Evolutionary conservation across 23 red algal species (phyloP), one percentile per base, ranked within the genome.

Genomic region (Gracilaria gracilis): DNA sequence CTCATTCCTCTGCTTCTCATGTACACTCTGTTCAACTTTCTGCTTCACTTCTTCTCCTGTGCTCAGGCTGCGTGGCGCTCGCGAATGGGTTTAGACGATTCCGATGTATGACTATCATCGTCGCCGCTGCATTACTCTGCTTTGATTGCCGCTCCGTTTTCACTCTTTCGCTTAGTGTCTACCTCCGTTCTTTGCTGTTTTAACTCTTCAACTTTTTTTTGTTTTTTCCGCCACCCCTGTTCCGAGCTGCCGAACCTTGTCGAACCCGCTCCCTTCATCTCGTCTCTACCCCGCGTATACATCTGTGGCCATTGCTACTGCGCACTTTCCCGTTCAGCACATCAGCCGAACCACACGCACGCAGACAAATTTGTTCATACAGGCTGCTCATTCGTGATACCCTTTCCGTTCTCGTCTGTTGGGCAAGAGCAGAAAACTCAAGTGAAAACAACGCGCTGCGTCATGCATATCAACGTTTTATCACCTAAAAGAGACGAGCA

Each of bases 11-110:
- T 88, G 42, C 67, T 88, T 7, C 70, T 88, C 67, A 88, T 88
- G 84, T 88, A 88, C 54, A 76, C 67, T 0, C 84, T 88, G 13
- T 88, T 88, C 70, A 88, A 88, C 70, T 88, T 75, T 76, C 29
- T 88, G 9, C 49, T 88, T 5, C 84, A 88, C 57, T 78, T 72
- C 71, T 88, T 76, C 67, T 75, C 66, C 47, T 88, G 84, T 31
- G 57, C 54, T 20, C 61, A 88, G 84, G 84, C 67, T 35, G 48
- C 49, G 29, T 75, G 66, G 49, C 61, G 84, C 48, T 51, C 36
- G 29, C 29, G 51, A 4, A 29, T 48, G 50, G 71, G 84, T 58
- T 64, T 88, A 37, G 84, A 59, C 34, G 84, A 88, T 76, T 88
- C 48, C 31, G 58, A 84, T 19, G 44, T 77, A 8, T 77, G 72